phyloP scores from a whole-genome alignment of 331 rosid genomes.

The Ulmus americana region DNA sequence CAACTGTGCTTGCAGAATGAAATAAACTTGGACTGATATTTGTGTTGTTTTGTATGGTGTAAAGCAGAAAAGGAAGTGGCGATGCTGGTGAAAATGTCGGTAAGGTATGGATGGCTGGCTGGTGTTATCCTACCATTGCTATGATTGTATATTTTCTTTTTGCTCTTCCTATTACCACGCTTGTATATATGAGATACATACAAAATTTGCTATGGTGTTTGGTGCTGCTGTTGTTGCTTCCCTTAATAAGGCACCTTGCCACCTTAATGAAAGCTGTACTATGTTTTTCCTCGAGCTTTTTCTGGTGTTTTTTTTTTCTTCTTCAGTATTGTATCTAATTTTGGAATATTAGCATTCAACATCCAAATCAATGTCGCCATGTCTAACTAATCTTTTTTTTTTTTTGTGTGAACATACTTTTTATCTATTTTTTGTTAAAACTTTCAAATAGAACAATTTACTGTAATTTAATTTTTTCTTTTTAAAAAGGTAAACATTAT shows the following conservation, averaged over 20 bases:
- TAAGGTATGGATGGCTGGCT: constrained; percentile 19
- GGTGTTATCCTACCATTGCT: constrained; percentile 7
- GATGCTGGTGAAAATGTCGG: constrained; percentile 54
- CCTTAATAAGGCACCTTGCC: not conserved
- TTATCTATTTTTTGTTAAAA: too few relatives aligned
- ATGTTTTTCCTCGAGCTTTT: too few relatives aligned
- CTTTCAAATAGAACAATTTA: too few relatives aligned
- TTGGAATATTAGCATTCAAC: too few relatives aligned
- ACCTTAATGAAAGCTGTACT: too few relatives aligned
- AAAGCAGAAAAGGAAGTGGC: constrained; percentile 48
- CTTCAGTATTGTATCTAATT: too few relatives aligned
- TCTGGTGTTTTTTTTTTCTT: too few relatives aligned
- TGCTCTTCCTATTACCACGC: not conserved
- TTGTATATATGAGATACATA: constrained; percentile 7
- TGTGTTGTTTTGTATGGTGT: constrained; percentile 13
- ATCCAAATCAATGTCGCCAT: too few relatives aligned
- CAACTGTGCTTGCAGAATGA: not conserved
- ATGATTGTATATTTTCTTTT: constrained; percentile 19
- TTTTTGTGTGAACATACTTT: too few relatives aligned
- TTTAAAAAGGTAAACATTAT: too few relatives aligned
- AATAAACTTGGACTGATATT: constrained; percentile 4
- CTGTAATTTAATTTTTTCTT: too few relatives aligned
- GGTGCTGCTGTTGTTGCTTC: constrained; percentile 7
- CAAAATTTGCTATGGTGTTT: constrained; percentile 1
- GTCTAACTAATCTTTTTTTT: too few relatives aligned